Conservation (phyloP, 139 green algal genomes). For the Chlamydomonas eustigma region DNA sequence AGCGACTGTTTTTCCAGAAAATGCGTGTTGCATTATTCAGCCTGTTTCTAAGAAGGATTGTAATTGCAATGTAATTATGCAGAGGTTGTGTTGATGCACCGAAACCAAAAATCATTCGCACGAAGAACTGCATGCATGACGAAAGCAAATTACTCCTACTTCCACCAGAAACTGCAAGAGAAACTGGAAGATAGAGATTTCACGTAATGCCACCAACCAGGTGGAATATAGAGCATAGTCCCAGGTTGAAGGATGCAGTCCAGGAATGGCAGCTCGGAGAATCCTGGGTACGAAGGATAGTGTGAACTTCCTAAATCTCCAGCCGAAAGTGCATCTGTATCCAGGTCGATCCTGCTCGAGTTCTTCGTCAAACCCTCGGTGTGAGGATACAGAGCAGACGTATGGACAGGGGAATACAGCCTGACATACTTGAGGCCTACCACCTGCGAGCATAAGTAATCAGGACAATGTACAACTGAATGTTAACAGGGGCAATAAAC, state of each 20-base stretch:
- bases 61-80: too few species aligned
- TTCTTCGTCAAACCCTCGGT: conserved; percentile 51
- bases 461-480: background rate
- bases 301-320: conserved; percentile 13
- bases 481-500: too few species aligned
- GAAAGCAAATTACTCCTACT: too few species aligned
- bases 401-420: conserved; percentile 64
- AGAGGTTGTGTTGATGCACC: too few species aligned
- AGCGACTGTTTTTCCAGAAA: too few species aligned
- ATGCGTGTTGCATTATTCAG: too few species aligned
- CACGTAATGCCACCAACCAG: conserved; percentile 91
- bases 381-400: conserved; percentile 54
- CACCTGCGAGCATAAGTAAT: conserved; percentile 38
- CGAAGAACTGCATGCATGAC: too few species aligned
- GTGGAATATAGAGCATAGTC: conserved; percentile 87
- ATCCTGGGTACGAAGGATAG: conserved; percentile 25
- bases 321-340: conserved; percentile 49
- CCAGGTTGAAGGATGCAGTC: conserved; percentile 75
- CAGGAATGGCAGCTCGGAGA: conserved; percentile 24
- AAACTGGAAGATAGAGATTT: conserved; percentile 61
- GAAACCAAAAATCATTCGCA: too few species aligned
- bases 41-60: too few species aligned
- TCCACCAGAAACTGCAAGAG: conserved; percentile 90
- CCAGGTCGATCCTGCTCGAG: conserved; percentile 22
- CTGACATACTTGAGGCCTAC: conserved; percentile 91